Evolutionary conservation across 495 filamentous ascomycete species (phyloP).

Genomic region (Extremus antarcticus): DNA sequence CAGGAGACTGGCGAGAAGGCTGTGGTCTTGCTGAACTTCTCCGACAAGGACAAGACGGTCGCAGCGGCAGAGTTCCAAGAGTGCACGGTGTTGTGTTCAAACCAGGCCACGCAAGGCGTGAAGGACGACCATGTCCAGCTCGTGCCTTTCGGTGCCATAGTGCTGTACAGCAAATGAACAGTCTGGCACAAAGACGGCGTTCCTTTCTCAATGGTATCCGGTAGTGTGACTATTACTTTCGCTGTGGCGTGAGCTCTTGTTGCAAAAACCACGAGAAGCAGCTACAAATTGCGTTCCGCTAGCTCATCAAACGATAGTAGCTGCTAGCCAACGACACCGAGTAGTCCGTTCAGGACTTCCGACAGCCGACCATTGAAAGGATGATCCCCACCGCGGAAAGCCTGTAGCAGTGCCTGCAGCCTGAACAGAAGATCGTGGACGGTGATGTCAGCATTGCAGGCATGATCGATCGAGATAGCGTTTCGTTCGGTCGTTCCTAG

Average conservation of each 20-base stretch:
- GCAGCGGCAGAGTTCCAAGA: neutral
- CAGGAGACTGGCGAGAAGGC: neutral
- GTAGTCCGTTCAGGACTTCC: neutral
- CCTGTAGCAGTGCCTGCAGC: neutral
- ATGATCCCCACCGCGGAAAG: neutral
- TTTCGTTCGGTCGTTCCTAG: neutral
- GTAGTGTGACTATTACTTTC: too few species aligned
- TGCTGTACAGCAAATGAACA: neutral
- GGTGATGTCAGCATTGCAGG: neutral
- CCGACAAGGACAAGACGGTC: neutral
- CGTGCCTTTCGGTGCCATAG: neutral
- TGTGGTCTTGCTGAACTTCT: slow-evolving; percentile 1
- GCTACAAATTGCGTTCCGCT: too few species aligned
- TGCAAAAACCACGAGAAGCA: too few species aligned
- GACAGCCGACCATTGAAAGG: neutral
- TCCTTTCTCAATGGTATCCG: neutral
- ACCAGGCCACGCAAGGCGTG: neutral
- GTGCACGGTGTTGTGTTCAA: neutral
- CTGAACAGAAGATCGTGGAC: neutral
- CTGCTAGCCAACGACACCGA: too few species aligned
- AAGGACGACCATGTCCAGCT: neutral
- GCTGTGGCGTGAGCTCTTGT: too few species aligned
- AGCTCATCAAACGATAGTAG: too few species aligned
- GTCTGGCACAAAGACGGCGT: neutral
- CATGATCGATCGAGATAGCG: neutral